These are phyloP conservation scores for Ceriops zippeliana DNA, from an alignment of 345 rosid genomes.

Conservation along the genomic window DNA sequence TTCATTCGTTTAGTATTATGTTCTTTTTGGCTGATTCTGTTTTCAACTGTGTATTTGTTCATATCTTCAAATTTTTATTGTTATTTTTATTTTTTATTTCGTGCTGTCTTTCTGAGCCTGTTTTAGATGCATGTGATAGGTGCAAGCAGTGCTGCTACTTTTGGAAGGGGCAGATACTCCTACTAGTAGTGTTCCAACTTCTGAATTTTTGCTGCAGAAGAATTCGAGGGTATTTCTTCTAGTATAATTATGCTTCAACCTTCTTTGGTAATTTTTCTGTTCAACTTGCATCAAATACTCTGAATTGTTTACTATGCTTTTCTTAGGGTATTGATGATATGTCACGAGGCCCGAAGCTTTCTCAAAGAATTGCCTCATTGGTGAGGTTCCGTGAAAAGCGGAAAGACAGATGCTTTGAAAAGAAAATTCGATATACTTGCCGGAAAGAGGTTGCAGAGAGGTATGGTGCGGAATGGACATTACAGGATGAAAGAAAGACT, in stretches of 20 bases:
- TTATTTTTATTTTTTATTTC: neutral
- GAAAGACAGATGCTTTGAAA: constrained; percentile 45
- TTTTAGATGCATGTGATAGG: constrained; percentile 27
- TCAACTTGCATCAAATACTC: neutral
- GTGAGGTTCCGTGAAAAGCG: constrained; percentile 45
- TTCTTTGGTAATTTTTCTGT: no score
- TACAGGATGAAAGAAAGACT: neutral
- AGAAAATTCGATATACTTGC: constrained; percentile 40
- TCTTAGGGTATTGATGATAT: constrained; percentile 33
- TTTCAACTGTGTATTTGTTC: no score
- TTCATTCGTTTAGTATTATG: no score
- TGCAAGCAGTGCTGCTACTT: constrained; percentile 40
- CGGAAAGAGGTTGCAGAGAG: constrained; percentile 46
- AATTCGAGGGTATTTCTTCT: constrained; percentile 24
- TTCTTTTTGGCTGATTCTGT: no score
- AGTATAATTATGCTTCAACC: neutral
- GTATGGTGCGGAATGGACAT: constrained; percentile 19
- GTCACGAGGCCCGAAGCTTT: constrained; percentile 34
- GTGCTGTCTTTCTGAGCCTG: constrained; percentile 1
- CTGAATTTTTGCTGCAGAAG: constrained; percentile 31
- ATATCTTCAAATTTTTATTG: neutral
- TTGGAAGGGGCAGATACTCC: constrained; percentile 32
- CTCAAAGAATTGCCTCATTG: constrained; percentile 41
- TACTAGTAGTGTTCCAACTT: constrained; percentile 20
- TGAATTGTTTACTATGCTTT: constrained; percentile 14